Conservation (phyloP, 352 stramenopile genomes). For the Globisporangium abappressorium region DNA sequence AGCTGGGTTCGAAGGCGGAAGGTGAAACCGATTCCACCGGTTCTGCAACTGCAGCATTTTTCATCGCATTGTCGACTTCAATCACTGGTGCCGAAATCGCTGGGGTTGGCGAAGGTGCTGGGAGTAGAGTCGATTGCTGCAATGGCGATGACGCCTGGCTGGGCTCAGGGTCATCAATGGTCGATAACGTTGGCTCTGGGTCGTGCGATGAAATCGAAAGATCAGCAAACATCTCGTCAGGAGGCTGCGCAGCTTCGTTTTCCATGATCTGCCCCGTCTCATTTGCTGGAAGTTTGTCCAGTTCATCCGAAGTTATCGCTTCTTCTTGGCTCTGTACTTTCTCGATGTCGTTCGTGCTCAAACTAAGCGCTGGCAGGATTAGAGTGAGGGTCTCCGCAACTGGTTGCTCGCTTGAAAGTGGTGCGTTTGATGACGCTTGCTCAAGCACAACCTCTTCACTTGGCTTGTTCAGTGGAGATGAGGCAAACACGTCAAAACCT, state of each 20-base stretch:
- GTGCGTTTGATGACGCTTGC: background rate
- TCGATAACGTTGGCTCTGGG: background rate
- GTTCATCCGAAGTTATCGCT: background rate
- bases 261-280: background rate
- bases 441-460: background rate
- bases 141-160: background rate
- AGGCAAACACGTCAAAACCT: slow-evolving; percentile 17
- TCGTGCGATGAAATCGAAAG: background rate
- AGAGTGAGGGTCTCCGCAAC: background rate
- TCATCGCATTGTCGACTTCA: background rate
- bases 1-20: background rate
- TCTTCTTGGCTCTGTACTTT: background rate
- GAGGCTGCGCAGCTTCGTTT: background rate
- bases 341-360: background rate
- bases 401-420: background rate
- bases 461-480: background rate
- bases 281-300: background rate
- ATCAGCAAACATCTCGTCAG: background rate
- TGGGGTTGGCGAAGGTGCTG: background rate
- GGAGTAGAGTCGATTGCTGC: background rate
- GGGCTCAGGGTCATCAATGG: background rate
- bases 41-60: background rate
- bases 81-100: background rate
- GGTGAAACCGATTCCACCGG: background rate
- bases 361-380: background rate